A percentile compares a stretch with the other conserved stretches of the same genome.
Conservation (phyloP, 306 rosid genomes). For the Cotoneaster glaucophyllus region DNA sequence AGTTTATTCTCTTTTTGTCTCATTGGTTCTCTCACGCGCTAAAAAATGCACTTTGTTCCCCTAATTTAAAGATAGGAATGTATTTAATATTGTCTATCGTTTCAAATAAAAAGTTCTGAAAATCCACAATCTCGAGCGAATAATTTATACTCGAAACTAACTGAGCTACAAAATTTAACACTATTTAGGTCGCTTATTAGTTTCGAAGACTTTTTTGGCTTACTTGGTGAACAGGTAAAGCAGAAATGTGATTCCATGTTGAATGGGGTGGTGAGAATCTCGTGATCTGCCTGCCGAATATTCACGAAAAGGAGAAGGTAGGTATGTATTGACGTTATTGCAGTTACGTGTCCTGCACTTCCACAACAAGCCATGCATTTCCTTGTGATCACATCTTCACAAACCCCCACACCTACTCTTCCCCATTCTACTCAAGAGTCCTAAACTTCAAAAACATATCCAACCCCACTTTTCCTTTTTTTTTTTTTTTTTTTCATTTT, state of each 20-base stretch:
- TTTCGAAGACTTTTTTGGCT: background rate
- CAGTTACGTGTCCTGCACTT: background rate
- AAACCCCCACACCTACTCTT: no score
- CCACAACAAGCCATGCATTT: background rate
- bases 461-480: background rate
- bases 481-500: background rate
- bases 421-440: no score
- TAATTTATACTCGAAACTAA: background rate
- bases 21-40: no score
- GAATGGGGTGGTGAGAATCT: background rate
- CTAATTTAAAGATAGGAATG: no score
- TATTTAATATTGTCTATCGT: no score
- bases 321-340: background rate
- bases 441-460: background rate
- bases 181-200: background rate
- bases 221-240: background rate
- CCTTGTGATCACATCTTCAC: background rate
- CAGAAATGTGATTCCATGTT: background rate
- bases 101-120: no score
- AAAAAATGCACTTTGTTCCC: no score
- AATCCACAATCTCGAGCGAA: no score
- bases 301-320: background rate
- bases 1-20: no score
- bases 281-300: background rate
- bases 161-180: no score